Evolutionary conservation across 257 asterid genomes (phyloP).

Genomic region (Coffea canephora): DNA sequence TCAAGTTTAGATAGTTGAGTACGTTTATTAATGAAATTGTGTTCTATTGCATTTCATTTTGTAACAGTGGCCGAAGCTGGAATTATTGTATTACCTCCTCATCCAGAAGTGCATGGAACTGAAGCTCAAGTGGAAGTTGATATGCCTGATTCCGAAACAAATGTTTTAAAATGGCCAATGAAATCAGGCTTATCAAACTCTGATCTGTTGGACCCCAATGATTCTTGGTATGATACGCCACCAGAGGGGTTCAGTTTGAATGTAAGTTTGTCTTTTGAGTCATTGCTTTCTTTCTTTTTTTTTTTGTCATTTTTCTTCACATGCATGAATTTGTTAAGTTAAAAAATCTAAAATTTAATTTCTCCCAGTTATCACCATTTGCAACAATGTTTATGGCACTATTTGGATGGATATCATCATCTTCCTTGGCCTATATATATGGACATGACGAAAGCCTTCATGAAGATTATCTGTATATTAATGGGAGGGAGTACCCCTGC

Average conservation of each 20-base stretch:
- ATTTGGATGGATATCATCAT: slow-evolving; percentile 83
- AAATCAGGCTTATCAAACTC: slow-evolving; percentile 51
- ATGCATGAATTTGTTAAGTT: background rate
- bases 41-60: slow-evolving; percentile 21
- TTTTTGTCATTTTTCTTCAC: background rate
- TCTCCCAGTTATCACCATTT: slow-evolving; percentile 77
- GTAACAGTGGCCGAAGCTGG: slow-evolving; percentile 74
- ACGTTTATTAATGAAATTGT: slow-evolving; percentile 10
- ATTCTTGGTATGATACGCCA: slow-evolving; percentile 76
- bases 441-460: slow-evolving; percentile 68
- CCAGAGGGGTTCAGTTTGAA: slow-evolving; percentile 70
- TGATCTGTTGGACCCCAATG: slow-evolving; percentile 67
- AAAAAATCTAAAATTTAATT: slow-evolving; percentile 10
- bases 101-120: slow-evolving; percentile 39
- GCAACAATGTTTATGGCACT: slow-evolving; percentile 78
- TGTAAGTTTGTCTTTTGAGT: slow-evolving; percentile 43
- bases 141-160: slow-evolving; percentile 41
- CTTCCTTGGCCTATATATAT: slow-evolving; percentile 84
- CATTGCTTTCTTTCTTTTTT: background rate
- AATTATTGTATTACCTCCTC: slow-evolving; percentile 58
- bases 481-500: slow-evolving; percentile 82
- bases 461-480: slow-evolving; percentile 63
- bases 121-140: slow-evolving; percentile 36
- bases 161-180: slow-evolving; percentile 67
- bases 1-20: background rate